These are phyloP conservation scores for Henckelia pumila DNA, from an alignment of 257 asterid genomes.

Conservation along the genomic window DNA sequence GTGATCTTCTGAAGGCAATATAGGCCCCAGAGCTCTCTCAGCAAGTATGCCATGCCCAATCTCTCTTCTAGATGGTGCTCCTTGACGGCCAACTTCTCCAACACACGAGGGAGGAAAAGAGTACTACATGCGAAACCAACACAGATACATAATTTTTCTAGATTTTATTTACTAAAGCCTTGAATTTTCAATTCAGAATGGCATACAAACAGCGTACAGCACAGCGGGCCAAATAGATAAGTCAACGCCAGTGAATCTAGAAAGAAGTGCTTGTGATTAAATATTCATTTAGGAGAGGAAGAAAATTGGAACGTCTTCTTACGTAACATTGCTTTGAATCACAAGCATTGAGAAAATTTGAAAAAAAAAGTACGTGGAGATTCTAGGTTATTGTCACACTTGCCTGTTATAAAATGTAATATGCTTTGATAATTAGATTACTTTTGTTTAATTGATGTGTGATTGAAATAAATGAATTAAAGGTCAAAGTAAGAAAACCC, in stretches of 20 bases:
- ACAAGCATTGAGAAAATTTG: constrained; percentile 1
- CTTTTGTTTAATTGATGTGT: background rate
- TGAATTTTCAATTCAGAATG: constrained; percentile 8
- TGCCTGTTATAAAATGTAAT: background rate
- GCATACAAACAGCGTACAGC: background rate
- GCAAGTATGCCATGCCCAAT: constrained; percentile 98
- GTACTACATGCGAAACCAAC: constrained; percentile 51
- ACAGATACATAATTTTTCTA: constrained; percentile 17
- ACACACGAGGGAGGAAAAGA: constrained; percentile 93
- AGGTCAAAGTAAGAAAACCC: background rate
- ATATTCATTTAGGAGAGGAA: constrained; percentile 10
- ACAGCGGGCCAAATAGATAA: constrained; percentile 3
- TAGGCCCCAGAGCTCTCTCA: constrained; percentile 87
- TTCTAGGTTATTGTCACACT: constrained; percentile 10
- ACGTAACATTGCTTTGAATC: constrained; percentile 10
- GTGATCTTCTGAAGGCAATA: constrained; percentile 76
- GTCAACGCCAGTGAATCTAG: constrained; percentile 8
- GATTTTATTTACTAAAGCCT: background rate
- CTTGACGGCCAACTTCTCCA: constrained; percentile 97
- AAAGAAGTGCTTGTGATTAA: background rate
- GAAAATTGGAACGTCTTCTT: background rate
- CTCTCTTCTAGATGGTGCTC: constrained; percentile 99
- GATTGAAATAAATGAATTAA: background rate
- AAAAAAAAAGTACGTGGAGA: background rate
- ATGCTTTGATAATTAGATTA: background rate